These are phyloP conservation scores for Aquilaria agallochum DNA, from an alignment of 441 rosid genomes.

Conservation along the genomic window DNA sequence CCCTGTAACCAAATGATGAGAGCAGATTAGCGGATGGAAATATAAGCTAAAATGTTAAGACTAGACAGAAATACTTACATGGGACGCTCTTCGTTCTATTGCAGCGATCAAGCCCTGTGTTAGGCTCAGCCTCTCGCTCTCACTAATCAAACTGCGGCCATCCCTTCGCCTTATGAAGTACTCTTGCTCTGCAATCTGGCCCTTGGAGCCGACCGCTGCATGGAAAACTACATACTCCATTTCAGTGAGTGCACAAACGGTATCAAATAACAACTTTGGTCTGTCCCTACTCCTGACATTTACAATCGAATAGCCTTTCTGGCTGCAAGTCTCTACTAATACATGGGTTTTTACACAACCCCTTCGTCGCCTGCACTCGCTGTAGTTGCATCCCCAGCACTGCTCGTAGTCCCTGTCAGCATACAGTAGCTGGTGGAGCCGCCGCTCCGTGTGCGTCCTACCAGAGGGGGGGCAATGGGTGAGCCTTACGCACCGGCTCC, in stretches of 20 bases:
- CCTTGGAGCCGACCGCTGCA: constrained; percentile 68
- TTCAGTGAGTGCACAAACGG: constrained; percentile 71
- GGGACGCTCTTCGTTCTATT: constrained; percentile 58
- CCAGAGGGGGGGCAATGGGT: constrained; percentile 36
- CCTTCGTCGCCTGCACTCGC: constrained; percentile 25
- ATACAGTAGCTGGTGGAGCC: constrained; percentile 86
- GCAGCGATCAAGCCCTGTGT: constrained; percentile 73
- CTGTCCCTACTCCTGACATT: constrained; percentile 63
- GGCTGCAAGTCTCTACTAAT: constrained; percentile 58
- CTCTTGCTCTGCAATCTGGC: constrained; percentile 76
- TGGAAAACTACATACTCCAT: constrained; percentile 84
- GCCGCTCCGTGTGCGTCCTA: constrained; percentile 68
- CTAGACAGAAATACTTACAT: constrained; percentile 23
- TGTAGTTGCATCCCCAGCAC: constrained; percentile 47
- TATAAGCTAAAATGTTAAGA: neutral
- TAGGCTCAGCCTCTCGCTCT: constrained; percentile 47
- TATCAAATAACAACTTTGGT: constrained; percentile 79
- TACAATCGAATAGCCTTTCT: constrained; percentile 74
- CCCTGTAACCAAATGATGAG: constrained; percentile 36
- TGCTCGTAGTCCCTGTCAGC: constrained; percentile 53
- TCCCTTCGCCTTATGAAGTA: constrained; percentile 74
- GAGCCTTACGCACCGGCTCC: constrained; percentile 50
- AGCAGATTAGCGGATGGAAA: neutral
- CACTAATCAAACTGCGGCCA: constrained; percentile 61
- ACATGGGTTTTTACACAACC: constrained; percentile 62